Base-by-base conservation (phyloP, 2,329 filamentous ascomycete genomes). In the Stenocarpella maydis region DNA sequence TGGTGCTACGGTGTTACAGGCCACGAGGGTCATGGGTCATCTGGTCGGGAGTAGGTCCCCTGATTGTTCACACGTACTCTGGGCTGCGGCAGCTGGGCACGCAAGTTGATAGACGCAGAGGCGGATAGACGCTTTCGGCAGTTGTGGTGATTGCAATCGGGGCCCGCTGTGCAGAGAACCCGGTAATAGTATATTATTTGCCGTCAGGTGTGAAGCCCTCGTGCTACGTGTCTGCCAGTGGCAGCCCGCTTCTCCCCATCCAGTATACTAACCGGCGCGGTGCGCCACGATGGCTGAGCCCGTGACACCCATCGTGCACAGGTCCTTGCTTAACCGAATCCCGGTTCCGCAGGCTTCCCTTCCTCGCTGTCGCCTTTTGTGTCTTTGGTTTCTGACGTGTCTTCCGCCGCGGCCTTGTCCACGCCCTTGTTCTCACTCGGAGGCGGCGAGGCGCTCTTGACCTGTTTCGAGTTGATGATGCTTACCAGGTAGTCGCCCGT, bases 401-500 rank as follows among this genome's bases (percentile, higher is more conserved):
- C 70, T n/a, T 65, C 68, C 24, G 34, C 53, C 2, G 43, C 58
- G 45, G 73, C 72, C 26, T 74, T 74, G 10, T 74, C 73, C 55
- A 72, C 71, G 43, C 49, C 63, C 31, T 71, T 69, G 28, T 61
- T 70, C 26, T 72, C 41, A 67, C 53, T 54, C 66, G 72, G 10
- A 71, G 70, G 68, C n/a, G 73, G 65, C 15, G 73, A 68, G 39
- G 76, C 71, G 2, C 72, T 63, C 64, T 77, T 77, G 65, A 84
- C 78, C 34, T 82, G 79, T 78, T 92, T 95, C 15, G 84, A 82
- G 69, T 87, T 87, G 67, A 92, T 84, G 49, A 93, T 86, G 24
- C 87, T 86, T 15, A 90, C 80, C 6, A 98, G 84, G 71, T 90
- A 86, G 43, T 91, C 87, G 37, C 92, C 93, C 3, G 93, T 84